Percentiles rank a stretch among this genome's conserved stretches.
These are phyloP conservation scores for Penicillium verrucosum DNA, from an alignment of 2,329 filamentous ascomycete species.

Conservation along the genomic window DNA sequence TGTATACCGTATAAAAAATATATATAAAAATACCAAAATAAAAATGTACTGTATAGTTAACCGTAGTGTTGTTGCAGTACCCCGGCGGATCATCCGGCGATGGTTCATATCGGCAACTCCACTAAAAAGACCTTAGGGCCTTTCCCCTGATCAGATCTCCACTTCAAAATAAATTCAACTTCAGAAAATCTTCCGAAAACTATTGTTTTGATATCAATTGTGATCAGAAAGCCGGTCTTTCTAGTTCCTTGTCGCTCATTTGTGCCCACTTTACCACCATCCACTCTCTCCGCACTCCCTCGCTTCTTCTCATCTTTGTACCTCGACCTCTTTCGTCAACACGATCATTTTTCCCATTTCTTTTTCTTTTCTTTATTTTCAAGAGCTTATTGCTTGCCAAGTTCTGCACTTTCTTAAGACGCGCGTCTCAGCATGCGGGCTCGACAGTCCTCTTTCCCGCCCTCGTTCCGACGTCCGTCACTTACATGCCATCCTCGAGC, in stretches of 20 bases:
- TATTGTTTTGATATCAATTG: neutral
- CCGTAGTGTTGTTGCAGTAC: too few relatives aligned
- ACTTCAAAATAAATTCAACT: slow-evolving; percentile 9
- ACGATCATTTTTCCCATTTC: neutral
- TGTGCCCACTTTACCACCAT: neutral
- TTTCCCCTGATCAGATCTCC: slow-evolving; percentile 9
- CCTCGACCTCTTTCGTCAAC: neutral
- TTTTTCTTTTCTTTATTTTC: neutral
- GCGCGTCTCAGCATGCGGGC: slow-evolving; percentile 37
- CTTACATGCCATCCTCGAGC: slow-evolving; percentile 20
- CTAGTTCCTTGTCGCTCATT: slow-evolving; percentile 5
- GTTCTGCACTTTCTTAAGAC: slow-evolving; percentile 18
- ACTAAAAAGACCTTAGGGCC: neutral
- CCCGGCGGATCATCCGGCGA: slow-evolving; percentile 6
- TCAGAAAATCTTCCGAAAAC: slow-evolving; percentile 11
- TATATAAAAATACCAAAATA: neutral
- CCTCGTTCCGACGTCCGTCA: slow-evolving; percentile 30
- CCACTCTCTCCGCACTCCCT: slow-evolving; percentile 4
- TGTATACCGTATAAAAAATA: neutral
- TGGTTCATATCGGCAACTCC: slow-evolving; percentile 4
- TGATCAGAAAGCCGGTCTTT: slow-evolving; percentile 12
- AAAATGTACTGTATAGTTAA: neutral
- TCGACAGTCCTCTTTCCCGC: slow-evolving; percentile 31
- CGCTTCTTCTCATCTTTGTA: neutral
- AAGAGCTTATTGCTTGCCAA: slow-evolving; percentile 1